Base-by-base conservation (phyloP, 2,329 filamentous ascomycete genomes). In the Fusarium pseudoanthophilum region DNA sequence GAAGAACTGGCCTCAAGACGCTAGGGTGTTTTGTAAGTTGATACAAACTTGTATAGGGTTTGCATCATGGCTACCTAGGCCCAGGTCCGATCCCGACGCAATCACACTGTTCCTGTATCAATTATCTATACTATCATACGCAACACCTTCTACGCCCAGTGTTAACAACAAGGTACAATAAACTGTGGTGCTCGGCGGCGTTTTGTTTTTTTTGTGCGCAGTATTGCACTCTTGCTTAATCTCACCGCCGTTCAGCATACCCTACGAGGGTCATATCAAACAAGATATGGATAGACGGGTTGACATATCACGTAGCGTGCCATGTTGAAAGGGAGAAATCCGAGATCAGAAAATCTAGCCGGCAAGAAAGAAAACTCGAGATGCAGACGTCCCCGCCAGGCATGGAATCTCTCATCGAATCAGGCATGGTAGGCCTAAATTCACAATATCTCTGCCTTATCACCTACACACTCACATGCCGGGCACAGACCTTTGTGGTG, bases 371-470 rank as follows among this genome's bases (percentile, higher is more conserved):
- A 68, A 55, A 39, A 42, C 28, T 52, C 39, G 28, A 52, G 43
- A 53, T n/a, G 39, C 55, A 51, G 39, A 26, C 18, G 26, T 37
- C 42, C 52, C 61, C 60, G 21, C 43, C 63, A 48, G 28, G 64
- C 48, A 49, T 39, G 46, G 34, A 32, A 60, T 53, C 56, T 42
- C 24, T 28, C 57, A 52, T 57, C 67, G 42, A 64, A 72, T 65
- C 62, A 53, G 61, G 46, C 26, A 56, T 58, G 52, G 42, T 48
- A 40, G 26, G 36, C 24, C 34, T 34, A 28, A 46, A 49, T 57
- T 71, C 53, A 60, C 67, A 71, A 74, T 64, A 69, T 52, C 62
- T 71, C 42, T 71, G 59, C 40, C 53, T 71, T 73, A 72, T 71
- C 71, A 73, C 71, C 62, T 52, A 68, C 45, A 24, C 28, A 58